Percentiles rank a stretch among this genome's conserved stretches.
Conservation (phyloP, 2,329 filamentous ascomycete genomes). For the Alternaria metachromatica region DNA sequence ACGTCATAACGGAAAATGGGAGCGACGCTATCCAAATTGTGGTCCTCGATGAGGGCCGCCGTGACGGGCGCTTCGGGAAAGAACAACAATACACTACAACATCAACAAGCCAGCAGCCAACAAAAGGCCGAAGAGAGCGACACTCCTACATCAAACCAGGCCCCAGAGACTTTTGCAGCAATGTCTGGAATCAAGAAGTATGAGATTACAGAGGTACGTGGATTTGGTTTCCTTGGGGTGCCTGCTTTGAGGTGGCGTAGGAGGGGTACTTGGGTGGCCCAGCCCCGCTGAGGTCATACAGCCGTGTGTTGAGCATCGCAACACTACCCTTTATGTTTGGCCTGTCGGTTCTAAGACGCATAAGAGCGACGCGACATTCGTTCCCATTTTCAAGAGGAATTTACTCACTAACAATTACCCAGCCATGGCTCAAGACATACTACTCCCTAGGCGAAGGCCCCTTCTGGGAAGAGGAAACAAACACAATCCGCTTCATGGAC, state of each 20-base stretch:
- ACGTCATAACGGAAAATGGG: constrained; percentile 40
- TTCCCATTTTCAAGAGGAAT: background rate
- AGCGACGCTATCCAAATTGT: constrained; percentile 45
- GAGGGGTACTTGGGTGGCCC: constrained; percentile 33
- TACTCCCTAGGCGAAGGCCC: constrained; percentile 77
- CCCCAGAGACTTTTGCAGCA: constrained; percentile 10
- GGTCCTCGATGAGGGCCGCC: constrained; percentile 31
- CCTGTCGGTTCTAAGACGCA: background rate
- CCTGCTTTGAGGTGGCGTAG: constrained; percentile 9
- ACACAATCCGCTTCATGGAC: constrained; percentile 79
- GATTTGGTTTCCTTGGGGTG: background rate
- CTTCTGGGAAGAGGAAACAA: constrained; percentile 70
- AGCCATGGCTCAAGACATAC: constrained; percentile 65
- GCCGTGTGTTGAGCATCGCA: constrained; percentile 1
- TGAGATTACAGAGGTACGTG: constrained; percentile 46
- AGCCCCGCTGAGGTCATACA: constrained; percentile 33
- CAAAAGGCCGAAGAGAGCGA: constrained; percentile 21
- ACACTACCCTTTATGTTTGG: background rate
- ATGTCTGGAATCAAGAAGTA: constrained; percentile 45
- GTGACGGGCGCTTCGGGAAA: constrained; percentile 22
- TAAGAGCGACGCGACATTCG: background rate
- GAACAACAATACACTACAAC: constrained; percentile 15
- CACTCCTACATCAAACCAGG: constrained; percentile 21
- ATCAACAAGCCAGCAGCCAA: constrained; percentile 16
- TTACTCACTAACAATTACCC: constrained; percentile 13